Percentiles rank a stretch among this genome's conserved stretches.
These are phyloP conservation scores for Fusarium anguioides DNA, from an alignment of 2,329 filamentous ascomycete genomes.

Conservation along the genomic window DNA sequence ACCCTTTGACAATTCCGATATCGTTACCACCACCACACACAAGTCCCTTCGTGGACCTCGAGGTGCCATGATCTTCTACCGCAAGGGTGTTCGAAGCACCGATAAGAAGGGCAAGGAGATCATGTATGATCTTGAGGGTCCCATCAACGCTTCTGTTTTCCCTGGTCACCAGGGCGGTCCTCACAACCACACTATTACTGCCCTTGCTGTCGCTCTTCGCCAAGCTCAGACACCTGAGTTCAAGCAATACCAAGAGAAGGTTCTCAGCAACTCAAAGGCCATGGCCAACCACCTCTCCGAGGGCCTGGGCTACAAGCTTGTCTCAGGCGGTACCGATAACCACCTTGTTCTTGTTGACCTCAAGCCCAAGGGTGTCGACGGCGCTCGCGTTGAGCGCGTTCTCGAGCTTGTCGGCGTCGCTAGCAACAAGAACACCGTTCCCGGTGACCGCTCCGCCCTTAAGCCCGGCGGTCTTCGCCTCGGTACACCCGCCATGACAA, in stretches of 20 bases:
- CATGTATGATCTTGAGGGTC: conserved; percentile 84
- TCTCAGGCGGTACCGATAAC: conserved; percentile 93
- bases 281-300: conserved; percentile 74
- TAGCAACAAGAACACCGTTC: conserved; percentile 97
- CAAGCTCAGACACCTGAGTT: conserved; percentile 90
- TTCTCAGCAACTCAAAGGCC: conserved; percentile 87
- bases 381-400: conserved; percentile 85
- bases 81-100: conserved; percentile 83
- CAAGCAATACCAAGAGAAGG: conserved; percentile 86
- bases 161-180: conserved; percentile 96
- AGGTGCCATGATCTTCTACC: conserved; percentile 98
- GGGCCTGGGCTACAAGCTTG: conserved; percentile 83
- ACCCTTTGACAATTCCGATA: conserved; percentile 87
- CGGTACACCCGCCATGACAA: conserved; percentile 96
- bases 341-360: conserved; percentile 92
- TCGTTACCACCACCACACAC: conserved; percentile 98
- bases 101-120: conserved; percentile 85
- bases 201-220: conserved; percentile 89
- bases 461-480: conserved; percentile 91
- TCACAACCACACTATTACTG: conserved; percentile 98
- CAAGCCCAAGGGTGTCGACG: conserved; percentile 85
- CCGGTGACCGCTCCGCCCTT: conserved; percentile 89
- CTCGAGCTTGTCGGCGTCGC: conserved; percentile 91
- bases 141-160: conserved; percentile 96
- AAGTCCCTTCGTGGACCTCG: conserved; percentile 94